Conservation (phyloP, 495 filamentous ascomycete genomes). For the Evernia prunastri region DNA sequence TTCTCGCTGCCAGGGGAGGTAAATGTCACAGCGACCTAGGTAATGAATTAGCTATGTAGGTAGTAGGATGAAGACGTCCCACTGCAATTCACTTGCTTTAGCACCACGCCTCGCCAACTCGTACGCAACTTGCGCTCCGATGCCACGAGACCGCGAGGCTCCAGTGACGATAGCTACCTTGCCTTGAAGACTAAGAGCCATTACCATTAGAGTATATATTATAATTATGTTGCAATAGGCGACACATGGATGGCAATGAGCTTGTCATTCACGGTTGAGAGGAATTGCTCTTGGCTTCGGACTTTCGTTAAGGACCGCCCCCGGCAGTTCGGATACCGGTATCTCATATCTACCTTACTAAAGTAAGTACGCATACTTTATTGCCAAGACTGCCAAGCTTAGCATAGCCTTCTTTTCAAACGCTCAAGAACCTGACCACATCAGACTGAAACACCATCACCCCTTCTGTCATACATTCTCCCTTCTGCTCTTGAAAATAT, state of each 20-base stretch:
- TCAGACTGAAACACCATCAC: too few relatives aligned
- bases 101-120: slow-evolving; percentile 32
- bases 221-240: too few relatives aligned
- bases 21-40: slow-evolving; percentile 39
- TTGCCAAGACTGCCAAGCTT: neutral
- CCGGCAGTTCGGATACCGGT: neutral
- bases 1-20: slow-evolving; percentile 35
- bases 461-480: neutral
- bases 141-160: slow-evolving; percentile 28
- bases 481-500: neutral
- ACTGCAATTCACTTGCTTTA: slow-evolving; percentile 20
- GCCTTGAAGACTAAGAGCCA: slow-evolving; percentile 30
- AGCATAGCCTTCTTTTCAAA: slow-evolving; percentile 2
- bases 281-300: too few relatives aligned
- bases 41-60: too few relatives aligned
- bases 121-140: slow-evolving; percentile 31
- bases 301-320: neutral
- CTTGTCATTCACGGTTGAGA: too few relatives aligned
- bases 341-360: neutral
- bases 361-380: too few relatives aligned
- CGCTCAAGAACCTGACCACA: neutral
- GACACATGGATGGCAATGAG: neutral
- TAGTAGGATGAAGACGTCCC: neutral
- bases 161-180: slow-evolving; percentile 48
- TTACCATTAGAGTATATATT: too few relatives aligned